A percentile compares a stretch with the other conserved stretches of the same genome.
Evolutionary conservation across 768 basidiomycete species (phyloP).

Genomic region (Rhizopogon sp.): DNA sequence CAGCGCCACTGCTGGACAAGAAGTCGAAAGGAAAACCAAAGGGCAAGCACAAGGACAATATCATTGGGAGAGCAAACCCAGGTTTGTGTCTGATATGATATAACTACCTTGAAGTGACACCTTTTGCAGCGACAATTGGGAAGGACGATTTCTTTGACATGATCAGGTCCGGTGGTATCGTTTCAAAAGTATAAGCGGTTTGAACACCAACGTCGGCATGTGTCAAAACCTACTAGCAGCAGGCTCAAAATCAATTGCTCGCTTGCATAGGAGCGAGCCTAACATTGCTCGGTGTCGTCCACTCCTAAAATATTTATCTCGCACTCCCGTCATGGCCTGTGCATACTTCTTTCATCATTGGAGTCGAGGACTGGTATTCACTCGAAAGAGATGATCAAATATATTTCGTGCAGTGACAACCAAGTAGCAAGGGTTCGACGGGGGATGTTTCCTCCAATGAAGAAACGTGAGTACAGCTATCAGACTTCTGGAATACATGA

Average conservation of each 20-base stretch:
- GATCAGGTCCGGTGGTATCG: constrained; percentile 76
- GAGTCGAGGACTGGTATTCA: no score
- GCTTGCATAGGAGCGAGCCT: no score
- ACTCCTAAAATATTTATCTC: no score
- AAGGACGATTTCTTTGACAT: constrained; percentile 79
- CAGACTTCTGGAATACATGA: no score
- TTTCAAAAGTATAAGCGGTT: constrained; percentile 52
- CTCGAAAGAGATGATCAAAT: no score
- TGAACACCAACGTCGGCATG: not conserved
- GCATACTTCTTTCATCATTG: no score
- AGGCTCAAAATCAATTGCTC: not conserved
- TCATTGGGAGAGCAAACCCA: constrained; percentile 52
- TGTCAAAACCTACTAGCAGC: not conserved
- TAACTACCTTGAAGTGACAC: constrained; percentile 4
- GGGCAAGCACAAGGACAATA: constrained; percentile 48
- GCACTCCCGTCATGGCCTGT: no score
- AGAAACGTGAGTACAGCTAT: no score
- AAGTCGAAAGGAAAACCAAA: constrained; percentile 45
- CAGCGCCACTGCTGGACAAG: constrained; percentile 54
- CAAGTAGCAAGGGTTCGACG: no score
- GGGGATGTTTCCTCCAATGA: no score
- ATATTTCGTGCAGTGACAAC: no score
- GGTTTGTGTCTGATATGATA: constrained; percentile 32
- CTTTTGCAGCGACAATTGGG: constrained; percentile 45
- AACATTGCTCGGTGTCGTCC: no score